Percentiles rank a stretch among this genome's conserved stretches.
Evolutionary conservation across 164 flowering plant genomes (phyloP).

Genomic region (Amborella trichopoda): DNA sequence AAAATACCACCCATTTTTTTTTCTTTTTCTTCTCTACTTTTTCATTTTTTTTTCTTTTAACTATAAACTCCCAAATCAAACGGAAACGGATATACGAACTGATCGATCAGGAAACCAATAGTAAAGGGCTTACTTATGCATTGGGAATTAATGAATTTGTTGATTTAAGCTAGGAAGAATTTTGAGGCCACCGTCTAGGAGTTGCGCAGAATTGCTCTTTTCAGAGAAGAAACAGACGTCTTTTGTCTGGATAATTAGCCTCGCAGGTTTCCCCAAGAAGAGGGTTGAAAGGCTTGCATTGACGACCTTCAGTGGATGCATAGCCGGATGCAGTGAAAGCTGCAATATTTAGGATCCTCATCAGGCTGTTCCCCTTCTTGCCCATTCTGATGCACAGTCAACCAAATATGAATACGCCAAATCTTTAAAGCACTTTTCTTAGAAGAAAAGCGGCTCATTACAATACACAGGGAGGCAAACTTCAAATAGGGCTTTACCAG

Average conservation of each 20-base stretch:
- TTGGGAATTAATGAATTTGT: too few relatives aligned
- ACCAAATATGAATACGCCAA: slow-evolving; percentile 27
- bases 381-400: slow-evolving; percentile 24
- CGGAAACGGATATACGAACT: too few relatives aligned
- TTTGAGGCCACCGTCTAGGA: too few relatives aligned
- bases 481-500: not conserved
- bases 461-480: slow-evolving; percentile 2
- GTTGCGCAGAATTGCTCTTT: too few relatives aligned
- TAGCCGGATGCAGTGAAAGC: slow-evolving; percentile 51
- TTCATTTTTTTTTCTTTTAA: too few relatives aligned
- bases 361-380: slow-evolving; percentile 39
- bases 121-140: too few relatives aligned
- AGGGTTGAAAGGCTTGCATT: slow-evolving; percentile 48
- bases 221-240: slow-evolving; percentile 38
- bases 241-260: slow-evolving; percentile 43
- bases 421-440: slow-evolving; percentile 4
- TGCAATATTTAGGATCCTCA: slow-evolving; percentile 39
- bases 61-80: too few relatives aligned
- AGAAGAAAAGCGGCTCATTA: not conserved
- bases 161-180: too few relatives aligned
- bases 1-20: too few relatives aligned
- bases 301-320: slow-evolving; percentile 39
- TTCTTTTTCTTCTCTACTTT: too few relatives aligned
- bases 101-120: too few relatives aligned
- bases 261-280: slow-evolving; percentile 46